Evolutionary conservation across 2,329 filamentous ascomycete genomes (phyloP), one percentile per base, ranked within the genome.

Genomic region (Leptoxyphium fumago): DNA sequence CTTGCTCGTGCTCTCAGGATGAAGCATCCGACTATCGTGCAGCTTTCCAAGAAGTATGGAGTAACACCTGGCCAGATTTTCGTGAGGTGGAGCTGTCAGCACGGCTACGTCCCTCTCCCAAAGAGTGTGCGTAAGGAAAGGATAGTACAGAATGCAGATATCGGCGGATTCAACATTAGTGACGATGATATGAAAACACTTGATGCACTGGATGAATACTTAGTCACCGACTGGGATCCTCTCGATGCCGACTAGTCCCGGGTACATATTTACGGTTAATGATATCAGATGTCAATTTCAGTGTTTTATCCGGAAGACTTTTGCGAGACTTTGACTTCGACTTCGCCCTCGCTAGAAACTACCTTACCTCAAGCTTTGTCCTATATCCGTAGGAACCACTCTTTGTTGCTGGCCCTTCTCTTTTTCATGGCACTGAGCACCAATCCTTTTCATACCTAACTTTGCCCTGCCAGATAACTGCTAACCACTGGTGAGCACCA

Each of bases 61-160:
- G 84, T 80, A 58, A 80, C 78, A 0, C 74, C 79, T 1, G 83
- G 78, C 2, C 84, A 91, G 61, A 64, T 93, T 30, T 65, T 91
- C 59, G 72, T 93, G 40, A 74, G 82, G 44, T 91, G 84, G 84
- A 80, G 77, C 44, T 62, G 89, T 50, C 84, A 91, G 60, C 75
- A 86, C 56, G 77, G 75, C 30, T 80, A 79, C 53, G 74, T 86
- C 39, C 77, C 80, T 4, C 64, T 88, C 48, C 83, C 83, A 4
- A 88, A 91, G 70, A 85, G 80, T 57, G 68, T 73, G 17, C 74
- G 67, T 46, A 68, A 68, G 55, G 70, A 74, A 41, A 70, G 82
- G 21, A 78, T 87, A 44, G 52, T 73, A 4, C 74, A 78, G 56
- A 88, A 87, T 57, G 75, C 70, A 2, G 61, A 75, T 32, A 68